Percentiles rank a stretch among this genome's conserved stretches.
Evolutionary conservation across 1,139 yeast species (phyloP).

Genomic region (Yamadazyma friedrichii): DNA sequence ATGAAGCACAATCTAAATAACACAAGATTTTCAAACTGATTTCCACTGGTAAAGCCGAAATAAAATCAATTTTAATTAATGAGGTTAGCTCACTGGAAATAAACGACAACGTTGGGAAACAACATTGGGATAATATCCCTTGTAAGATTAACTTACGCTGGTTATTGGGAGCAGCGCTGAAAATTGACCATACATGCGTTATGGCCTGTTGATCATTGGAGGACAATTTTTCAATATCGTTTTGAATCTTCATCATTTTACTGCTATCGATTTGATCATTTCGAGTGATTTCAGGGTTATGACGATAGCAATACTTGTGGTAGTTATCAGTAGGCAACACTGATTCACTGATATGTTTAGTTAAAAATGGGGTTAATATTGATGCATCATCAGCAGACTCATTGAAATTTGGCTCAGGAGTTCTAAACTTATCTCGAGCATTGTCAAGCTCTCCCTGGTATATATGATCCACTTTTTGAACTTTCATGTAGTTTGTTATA

Average conservation of each 20-base stretch:
- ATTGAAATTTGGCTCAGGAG: slow-evolving; percentile 4
- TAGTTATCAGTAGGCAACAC: slow-evolving; percentile 48
- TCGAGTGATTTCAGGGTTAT: slow-evolving; percentile 79
- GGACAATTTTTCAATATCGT: slow-evolving; percentile 56
- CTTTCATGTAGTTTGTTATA: neutral
- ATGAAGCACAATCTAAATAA: slow-evolving; percentile 84
- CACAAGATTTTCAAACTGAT: slow-evolving; percentile 80
- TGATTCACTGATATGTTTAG: slow-evolving; percentile 45
- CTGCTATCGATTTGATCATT: slow-evolving; percentile 68
- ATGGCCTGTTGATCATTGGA: slow-evolving; percentile 68
- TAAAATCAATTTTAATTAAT: slow-evolving; percentile 83
- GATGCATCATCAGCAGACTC: slow-evolving; percentile 15
- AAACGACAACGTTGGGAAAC: slow-evolving; percentile 89
- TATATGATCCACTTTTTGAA: neutral
- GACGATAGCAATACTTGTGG: slow-evolving; percentile 81
- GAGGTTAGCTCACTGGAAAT: slow-evolving; percentile 77
- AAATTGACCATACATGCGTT: slow-evolving; percentile 75
- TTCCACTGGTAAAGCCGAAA: slow-evolving; percentile 82
- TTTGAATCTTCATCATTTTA: slow-evolving; percentile 63
- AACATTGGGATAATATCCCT: slow-evolving; percentile 85
- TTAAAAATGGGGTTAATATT: slow-evolving; percentile 46
- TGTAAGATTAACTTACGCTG: slow-evolving; percentile 75
- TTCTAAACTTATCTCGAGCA: neutral
- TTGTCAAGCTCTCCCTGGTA: neutral
- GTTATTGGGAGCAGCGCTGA: slow-evolving; percentile 65